Percentiles rank a stretch among this genome's conserved stretches.
Conservation (phyloP, 2,329 filamentous ascomycete species). For the Fusarium torulosum region DNA sequence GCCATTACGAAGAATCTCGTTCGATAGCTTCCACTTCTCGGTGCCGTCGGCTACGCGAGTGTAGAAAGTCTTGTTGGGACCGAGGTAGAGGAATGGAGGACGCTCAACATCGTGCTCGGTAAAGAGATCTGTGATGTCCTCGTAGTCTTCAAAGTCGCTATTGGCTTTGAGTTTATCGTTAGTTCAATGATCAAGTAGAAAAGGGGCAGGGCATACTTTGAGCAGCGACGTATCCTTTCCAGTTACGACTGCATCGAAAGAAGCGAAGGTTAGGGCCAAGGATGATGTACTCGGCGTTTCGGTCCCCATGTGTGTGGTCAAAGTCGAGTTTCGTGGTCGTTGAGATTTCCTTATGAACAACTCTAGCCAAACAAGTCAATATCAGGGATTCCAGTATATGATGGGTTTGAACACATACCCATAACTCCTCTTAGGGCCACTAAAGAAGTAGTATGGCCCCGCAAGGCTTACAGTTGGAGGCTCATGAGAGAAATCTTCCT, state of each 20-base stretch:
- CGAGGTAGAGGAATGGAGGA: constrained; percentile 40
- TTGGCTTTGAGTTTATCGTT: constrained; percentile 7
- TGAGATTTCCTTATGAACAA: constrained; percentile 7
- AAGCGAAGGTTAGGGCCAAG: constrained; percentile 37
- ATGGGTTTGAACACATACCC: constrained; percentile 16
- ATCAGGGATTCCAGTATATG: not conserved
- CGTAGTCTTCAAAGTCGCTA: constrained; percentile 39
- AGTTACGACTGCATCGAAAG: constrained; percentile 41
- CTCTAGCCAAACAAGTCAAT: constrained; percentile 5
- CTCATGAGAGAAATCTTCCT: constrained; percentile 31
- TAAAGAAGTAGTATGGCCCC: constrained; percentile 41
- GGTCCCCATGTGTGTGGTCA: constrained; percentile 21
- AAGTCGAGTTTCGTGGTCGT: not conserved
- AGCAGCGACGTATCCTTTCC: constrained; percentile 28
- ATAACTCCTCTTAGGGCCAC: constrained; percentile 36
- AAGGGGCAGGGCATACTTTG: constrained; percentile 19
- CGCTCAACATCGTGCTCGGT: constrained; percentile 40
- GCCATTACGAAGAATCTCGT: not conserved
- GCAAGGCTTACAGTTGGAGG: constrained; percentile 35
- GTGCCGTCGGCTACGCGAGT: constrained; percentile 29
- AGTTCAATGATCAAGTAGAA: not conserved
- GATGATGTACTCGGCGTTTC: constrained; percentile 33
- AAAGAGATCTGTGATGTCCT: constrained; percentile 32
- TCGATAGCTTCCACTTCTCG: constrained; percentile 38
- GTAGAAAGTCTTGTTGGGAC: constrained; percentile 35